Base-by-base conservation (phyloP, 305 asterid species). In the Salvia sclarea region DNA sequence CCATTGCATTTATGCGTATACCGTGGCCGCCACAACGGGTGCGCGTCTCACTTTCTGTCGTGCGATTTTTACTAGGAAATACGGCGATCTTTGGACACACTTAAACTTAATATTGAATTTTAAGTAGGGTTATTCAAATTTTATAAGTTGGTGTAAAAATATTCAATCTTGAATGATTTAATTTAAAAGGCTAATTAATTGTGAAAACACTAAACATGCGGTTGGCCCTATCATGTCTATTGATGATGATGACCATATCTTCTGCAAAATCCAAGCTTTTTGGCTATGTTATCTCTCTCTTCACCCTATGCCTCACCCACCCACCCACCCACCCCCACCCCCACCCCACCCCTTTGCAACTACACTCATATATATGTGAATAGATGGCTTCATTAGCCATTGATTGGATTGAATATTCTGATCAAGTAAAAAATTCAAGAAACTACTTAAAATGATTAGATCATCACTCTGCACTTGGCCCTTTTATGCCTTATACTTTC, bases 221-320 rank as follows among this genome's bases (percentile, higher is more conserved):
- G 44, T 73, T 49, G 83, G 85, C 38, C 83, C 80, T 75, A 62
- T 76, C 65, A 64, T 78, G 84, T 78, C 82, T 61, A 49, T 66
- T 28, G 18, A 53, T 67, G 73, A 75, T 70, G 77, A 78, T 67
- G 77, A 75, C 68, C 71, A 79, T 25, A 80, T 80, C 82, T 71
- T 57, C n/a, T 47, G 77, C 77, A 73, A 80, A 70, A 78, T 83
- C 83, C 70, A 66, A 68, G 57, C 57, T 59, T 69, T 71, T 73
- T 66, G 75, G 48, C 69, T 64, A 64, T 66, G 50, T 71, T 44
- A 56, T 52, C 52, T 53, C 63, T 48, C n/a, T 40, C 48, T 55
- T 31, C 63, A 38, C 2, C 44, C 14, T 24, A 9, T 7, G 18
- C 3, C 38, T 33, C 9, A 33, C 2, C 31, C 2, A 2, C 31